Percentiles rank a stretch among this genome's conserved stretches.
Evolutionary conservation across 2,329 filamentous ascomycete genomes (phyloP).

Genomic region (Aphanoascus verrucosus): DNA sequence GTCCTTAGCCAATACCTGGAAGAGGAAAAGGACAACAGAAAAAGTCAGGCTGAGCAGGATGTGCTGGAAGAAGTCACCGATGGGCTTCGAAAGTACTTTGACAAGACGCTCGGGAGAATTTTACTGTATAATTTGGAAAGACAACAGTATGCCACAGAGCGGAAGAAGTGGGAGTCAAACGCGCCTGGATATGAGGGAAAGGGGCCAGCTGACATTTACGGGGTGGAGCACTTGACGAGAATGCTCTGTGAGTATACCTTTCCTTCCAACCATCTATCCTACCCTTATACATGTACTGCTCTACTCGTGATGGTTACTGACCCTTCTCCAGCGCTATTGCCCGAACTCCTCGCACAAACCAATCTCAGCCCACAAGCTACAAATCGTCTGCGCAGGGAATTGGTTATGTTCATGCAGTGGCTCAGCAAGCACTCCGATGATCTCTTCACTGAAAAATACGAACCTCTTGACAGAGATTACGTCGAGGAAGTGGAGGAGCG

Average conservation of each 20-base stretch:
- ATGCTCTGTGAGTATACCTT: conserved; percentile 59
- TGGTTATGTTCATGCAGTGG: conserved; percentile 78
- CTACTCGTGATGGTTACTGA: conserved; percentile 9
- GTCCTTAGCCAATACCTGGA: conserved; percentile 73
- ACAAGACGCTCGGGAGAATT: conserved; percentile 76
- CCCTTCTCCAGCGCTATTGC: conserved; percentile 59
- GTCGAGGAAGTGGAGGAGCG: conserved; percentile 24
- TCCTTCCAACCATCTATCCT: background rate
- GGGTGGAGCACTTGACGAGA: conserved; percentile 80
- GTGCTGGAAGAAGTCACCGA: conserved; percentile 81
- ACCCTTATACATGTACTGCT: background rate
- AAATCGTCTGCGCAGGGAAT: conserved; percentile 75
- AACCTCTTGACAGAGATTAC: conserved; percentile 33
- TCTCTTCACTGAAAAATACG: conserved; percentile 54
- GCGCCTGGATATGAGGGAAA: conserved; percentile 59
- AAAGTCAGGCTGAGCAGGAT: conserved; percentile 49
- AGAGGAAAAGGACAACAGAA: conserved; percentile 54
- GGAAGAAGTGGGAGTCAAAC: conserved; percentile 55
- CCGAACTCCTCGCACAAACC: conserved; percentile 89
- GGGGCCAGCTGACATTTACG: conserved; percentile 70
- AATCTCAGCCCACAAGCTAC: conserved; percentile 95
- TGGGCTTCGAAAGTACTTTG: conserved; percentile 87
- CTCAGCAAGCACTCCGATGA: conserved; percentile 62
- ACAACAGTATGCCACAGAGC: conserved; percentile 69
- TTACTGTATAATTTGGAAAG: conserved; percentile 92